Evolutionary conservation across 1,139 yeast species (phyloP).

Genomic region (Suhomyces bolitotheri): DNA sequence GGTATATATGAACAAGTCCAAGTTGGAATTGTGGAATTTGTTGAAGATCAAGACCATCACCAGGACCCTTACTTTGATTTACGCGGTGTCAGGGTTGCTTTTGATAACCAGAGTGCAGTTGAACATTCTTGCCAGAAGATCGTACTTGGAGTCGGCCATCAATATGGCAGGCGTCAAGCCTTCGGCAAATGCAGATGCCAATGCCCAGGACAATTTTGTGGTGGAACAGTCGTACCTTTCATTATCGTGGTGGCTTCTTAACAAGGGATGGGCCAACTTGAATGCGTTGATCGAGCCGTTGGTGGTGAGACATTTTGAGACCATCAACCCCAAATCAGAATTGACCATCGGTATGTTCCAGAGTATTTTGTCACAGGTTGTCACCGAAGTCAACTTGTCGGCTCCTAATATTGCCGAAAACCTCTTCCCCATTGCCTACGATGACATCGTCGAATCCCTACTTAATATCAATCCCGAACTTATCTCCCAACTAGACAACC

Average conservation of each 20-base stretch:
- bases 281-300: constrained; percentile 54
- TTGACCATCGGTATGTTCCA: constrained; percentile 61
- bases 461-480: constrained; percentile 48
- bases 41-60: constrained; percentile 75
- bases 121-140: constrained; percentile 83
- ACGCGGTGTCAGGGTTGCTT: constrained; percentile 67
- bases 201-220: constrained; percentile 41
- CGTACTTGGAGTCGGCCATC: constrained; percentile 78
- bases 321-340: constrained; percentile 71
- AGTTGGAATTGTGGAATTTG: constrained; percentile 83
- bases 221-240: constrained; percentile 85
- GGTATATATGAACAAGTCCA: constrained; percentile 47
- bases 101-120: constrained; percentile 81
- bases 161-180: constrained; percentile 53
- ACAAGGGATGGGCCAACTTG: constrained; percentile 75
- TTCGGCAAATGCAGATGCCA: constrained; percentile 12
- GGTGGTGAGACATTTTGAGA: constrained; percentile 62
- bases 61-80: constrained; percentile 69
- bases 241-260: constrained; percentile 91
- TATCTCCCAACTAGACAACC: constrained; percentile 38
- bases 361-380: constrained; percentile 20
- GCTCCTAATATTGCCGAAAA: constrained; percentile 26
- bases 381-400: constrained; percentile 15
- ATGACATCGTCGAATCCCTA: constrained; percentile 45
- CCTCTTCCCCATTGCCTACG: constrained; percentile 43